A percentile compares a stretch with the other conserved stretches of the same genome.
Evolutionary conservation across 2,329 filamentous ascomycete species (phyloP).

Genomic region (Ilyonectria mors-panacis): DNA sequence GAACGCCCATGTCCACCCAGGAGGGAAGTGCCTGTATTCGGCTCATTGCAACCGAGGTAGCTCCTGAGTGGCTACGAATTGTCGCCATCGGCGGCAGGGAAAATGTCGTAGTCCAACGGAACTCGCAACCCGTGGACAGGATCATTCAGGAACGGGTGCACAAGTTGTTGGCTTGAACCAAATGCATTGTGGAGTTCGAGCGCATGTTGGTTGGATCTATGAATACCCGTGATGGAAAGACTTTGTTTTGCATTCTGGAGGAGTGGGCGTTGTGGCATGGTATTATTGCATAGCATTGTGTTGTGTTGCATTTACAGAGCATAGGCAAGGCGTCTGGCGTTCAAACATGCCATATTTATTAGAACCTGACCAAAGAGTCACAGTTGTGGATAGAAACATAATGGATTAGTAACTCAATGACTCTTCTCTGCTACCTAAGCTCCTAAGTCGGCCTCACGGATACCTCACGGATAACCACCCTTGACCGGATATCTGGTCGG

Average conservation of each 20-base stretch:
- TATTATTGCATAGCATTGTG: conserved; percentile 18
- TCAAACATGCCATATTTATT: conserved; percentile 34
- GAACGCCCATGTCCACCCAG: conserved; percentile 67
- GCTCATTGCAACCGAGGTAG: conserved; percentile 68
- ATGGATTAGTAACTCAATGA: conserved; percentile 10
- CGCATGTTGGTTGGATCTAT: conserved; percentile 25
- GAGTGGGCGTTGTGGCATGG: conserved; percentile 22
- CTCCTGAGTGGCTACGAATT: conserved; percentile 70
- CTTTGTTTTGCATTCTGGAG: conserved; percentile 18
- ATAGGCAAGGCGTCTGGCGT: conserved; percentile 39
- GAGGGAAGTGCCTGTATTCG: conserved; percentile 66
- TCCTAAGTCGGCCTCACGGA: conserved; percentile 11
- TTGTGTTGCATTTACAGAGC: conserved; percentile 35
- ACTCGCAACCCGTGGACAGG: conserved; percentile 56
- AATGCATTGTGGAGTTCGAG: background rate
- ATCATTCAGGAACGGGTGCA: conserved; percentile 56
- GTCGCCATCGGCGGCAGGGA: conserved; percentile 68
- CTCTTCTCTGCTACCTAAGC: background rate
- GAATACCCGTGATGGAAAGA: conserved; percentile 37
- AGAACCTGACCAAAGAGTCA: conserved; percentile 13
- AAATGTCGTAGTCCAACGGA: conserved; percentile 69
- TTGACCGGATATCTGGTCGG: conserved; percentile 5
- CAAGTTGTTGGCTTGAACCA: conserved; percentile 49
- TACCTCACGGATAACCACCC: background rate
- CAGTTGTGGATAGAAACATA: conserved; percentile 27